phyloP scores from a whole-genome alignment of 176 grass and related monocot species.

The Carex myosuroides region DNA sequence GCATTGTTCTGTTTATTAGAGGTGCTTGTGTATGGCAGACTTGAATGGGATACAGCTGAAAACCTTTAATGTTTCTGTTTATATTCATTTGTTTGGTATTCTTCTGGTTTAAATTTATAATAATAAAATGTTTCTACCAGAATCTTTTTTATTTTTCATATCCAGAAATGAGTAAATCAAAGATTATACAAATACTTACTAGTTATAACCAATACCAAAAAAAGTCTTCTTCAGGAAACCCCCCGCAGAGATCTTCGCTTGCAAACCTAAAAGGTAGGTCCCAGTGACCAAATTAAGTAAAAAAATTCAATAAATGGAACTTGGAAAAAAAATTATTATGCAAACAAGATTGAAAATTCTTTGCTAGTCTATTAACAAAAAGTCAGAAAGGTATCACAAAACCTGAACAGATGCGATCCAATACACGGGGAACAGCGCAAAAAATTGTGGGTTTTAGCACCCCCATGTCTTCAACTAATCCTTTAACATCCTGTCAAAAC shows the following conservation, averaged over 20 bases:
- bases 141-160: not conserved
- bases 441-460: slow-evolving; percentile 89
- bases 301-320: not conserved
- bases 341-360: not conserved
- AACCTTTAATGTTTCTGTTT: not conserved
- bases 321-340: not conserved
- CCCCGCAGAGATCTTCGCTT: slow-evolving; percentile 67
- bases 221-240: slow-evolving; percentile 70
- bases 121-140: not conserved
- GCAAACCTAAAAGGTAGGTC: slow-evolving; percentile 47
- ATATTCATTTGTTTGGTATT: not conserved
- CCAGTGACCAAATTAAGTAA: not conserved
- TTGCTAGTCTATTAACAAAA: not conserved
- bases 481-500: slow-evolving; percentile 76
- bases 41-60: not conserved
- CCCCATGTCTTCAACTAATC: slow-evolving; percentile 89
- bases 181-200: slow-evolving; percentile 36
- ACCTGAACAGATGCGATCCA: slow-evolving; percentile 92
- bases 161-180: not conserved
- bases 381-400: slow-evolving; percentile 5
- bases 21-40: not conserved
- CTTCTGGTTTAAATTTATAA: not conserved
- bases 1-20: not conserved
- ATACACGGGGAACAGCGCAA: slow-evolving; percentile 89
- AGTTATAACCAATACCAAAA: slow-evolving; percentile 81